phyloP scores from a whole-genome alignment of 2,329 filamentous ascomycete species.

The Fusarium dlaminii region DNA sequence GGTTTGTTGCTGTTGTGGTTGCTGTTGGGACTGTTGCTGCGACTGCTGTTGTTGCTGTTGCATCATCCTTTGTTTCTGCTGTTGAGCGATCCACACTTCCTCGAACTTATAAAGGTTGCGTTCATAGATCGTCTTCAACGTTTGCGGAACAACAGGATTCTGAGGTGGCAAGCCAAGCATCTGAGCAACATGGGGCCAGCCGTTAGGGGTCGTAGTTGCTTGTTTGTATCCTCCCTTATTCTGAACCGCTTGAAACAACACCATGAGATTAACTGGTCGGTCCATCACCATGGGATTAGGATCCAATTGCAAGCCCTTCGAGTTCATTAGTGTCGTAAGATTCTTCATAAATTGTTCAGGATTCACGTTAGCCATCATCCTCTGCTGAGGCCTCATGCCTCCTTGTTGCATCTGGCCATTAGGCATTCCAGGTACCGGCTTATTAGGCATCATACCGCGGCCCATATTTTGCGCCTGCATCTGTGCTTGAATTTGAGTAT shows the following conservation, averaged over 20 bases:
- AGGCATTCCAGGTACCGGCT: slow-evolving; percentile 57
- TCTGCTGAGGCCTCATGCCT: slow-evolving; percentile 61
- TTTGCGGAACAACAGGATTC: slow-evolving; percentile 71
- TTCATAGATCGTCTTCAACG: slow-evolving; percentile 79
- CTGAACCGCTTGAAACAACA: slow-evolving; percentile 78
- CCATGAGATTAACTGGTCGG: slow-evolving; percentile 76
- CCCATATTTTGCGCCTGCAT: slow-evolving; percentile 60
- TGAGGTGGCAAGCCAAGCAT: slow-evolving; percentile 71
- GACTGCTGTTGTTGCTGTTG: slow-evolving; percentile 57
- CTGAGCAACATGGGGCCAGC: slow-evolving; percentile 78
- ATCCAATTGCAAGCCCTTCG: slow-evolving; percentile 78
- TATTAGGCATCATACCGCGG: slow-evolving; percentile 64
- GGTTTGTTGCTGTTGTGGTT: slow-evolving; percentile 48
- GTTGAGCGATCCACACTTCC: slow-evolving; percentile 68
- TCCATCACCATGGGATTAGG: slow-evolving; percentile 77
- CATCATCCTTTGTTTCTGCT: slow-evolving; percentile 62
- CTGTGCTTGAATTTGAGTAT: slow-evolving; percentile 61
- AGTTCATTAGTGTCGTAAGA: slow-evolving; percentile 79
- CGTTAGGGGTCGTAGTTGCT: slow-evolving; percentile 73
- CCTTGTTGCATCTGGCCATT: slow-evolving; percentile 66
- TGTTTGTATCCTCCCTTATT: slow-evolving; percentile 82
- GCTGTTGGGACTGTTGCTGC: slow-evolving; percentile 50
- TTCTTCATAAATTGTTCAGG: slow-evolving; percentile 80
- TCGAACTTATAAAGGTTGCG: slow-evolving; percentile 82
- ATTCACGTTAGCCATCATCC: slow-evolving; percentile 56